A percentile compares a stretch with the other conserved stretches of the same genome.
Conservation (phyloP, 805 yeast genomes). For the Nematodospora valgi region DNA sequence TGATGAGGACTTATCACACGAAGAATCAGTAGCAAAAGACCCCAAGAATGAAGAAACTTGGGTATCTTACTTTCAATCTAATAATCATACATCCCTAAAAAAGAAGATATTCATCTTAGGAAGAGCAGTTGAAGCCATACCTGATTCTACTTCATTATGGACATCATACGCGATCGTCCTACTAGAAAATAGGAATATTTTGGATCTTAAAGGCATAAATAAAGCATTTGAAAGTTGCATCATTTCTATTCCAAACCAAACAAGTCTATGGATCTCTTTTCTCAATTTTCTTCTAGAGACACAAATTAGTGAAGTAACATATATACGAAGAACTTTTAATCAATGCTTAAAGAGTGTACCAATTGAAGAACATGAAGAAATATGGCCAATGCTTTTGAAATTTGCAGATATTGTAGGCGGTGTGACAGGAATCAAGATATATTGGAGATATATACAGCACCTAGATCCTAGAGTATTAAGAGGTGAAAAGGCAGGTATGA, state of each 20-base stretch:
- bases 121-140: conserved; percentile 47
- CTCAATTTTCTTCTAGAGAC: conserved; percentile 38
- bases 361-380: conserved; percentile 42
- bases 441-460: conserved; percentile 27
- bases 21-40: conserved; percentile 30
- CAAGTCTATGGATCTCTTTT: conserved; percentile 55
- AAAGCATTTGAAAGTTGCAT: conserved; percentile 21
- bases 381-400: conserved; percentile 52
- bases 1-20: conserved; percentile 31
- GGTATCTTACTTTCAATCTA: conserved; percentile 42
- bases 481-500: conserved; percentile 9
- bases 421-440: conserved; percentile 27
- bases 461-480: conserved; percentile 16
- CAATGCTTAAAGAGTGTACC: conserved; percentile 48
- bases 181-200: conserved; percentile 14
- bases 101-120: conserved; percentile 45
- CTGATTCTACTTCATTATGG: conserved; percentile 56
- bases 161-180: conserved; percentile 43
- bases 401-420: conserved; percentile 49
- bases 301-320: conserved; percentile 26
- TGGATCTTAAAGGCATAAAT: too few relatives aligned
- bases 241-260: conserved; percentile 21
- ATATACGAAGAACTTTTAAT: conserved; percentile 46
- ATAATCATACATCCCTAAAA: conserved; percentile 22
- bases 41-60: conserved; percentile 38